Conservation (phyloP, 2,329 filamentous ascomycete genomes). For the Penicillium sp. region DNA sequence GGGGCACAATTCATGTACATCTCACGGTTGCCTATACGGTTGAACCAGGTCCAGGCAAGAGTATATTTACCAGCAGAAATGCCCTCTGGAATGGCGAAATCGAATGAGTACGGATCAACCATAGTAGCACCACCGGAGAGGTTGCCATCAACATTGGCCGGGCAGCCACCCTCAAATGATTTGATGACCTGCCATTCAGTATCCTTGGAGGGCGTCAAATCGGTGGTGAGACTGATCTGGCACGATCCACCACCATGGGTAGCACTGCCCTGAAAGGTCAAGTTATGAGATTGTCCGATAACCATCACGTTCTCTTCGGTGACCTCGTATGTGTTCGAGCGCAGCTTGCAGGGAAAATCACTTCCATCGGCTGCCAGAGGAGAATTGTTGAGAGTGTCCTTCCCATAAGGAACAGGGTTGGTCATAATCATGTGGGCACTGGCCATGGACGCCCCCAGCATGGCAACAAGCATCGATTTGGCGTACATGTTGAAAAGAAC, state of each 20-base stretch:
- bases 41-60: constrained; percentile 93
- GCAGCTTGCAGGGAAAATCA: constrained; percentile 81
- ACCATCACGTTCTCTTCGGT: constrained; percentile 59
- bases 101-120: constrained; percentile 57
- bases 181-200: constrained; percentile 86
- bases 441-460: constrained; percentile 56
- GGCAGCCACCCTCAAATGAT: constrained; percentile 83
- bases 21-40: constrained; percentile 86
- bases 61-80: constrained; percentile 75
- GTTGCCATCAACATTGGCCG: constrained; percentile 62
- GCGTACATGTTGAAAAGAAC: constrained; percentile 28
- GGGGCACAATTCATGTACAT: constrained; percentile 98
- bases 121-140: constrained; percentile 49
- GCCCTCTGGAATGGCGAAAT: constrained; percentile 69
- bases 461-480: constrained; percentile 36
- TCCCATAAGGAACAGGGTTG: constrained; percentile 64
- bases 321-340: constrained; percentile 42
- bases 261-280: constrained; percentile 70
- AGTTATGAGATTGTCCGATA: constrained; percentile 60
- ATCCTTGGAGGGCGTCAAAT: constrained; percentile 63
- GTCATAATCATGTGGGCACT: constrained; percentile 76
- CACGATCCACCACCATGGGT: constrained; percentile 91
- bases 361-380: constrained; percentile 62
- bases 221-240: constrained; percentile 82
- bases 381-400: constrained; percentile 55